Base-by-base conservation (phyloP, 2,329 filamentous ascomycete species). In the Clonostachys rhizophaga region DNA sequence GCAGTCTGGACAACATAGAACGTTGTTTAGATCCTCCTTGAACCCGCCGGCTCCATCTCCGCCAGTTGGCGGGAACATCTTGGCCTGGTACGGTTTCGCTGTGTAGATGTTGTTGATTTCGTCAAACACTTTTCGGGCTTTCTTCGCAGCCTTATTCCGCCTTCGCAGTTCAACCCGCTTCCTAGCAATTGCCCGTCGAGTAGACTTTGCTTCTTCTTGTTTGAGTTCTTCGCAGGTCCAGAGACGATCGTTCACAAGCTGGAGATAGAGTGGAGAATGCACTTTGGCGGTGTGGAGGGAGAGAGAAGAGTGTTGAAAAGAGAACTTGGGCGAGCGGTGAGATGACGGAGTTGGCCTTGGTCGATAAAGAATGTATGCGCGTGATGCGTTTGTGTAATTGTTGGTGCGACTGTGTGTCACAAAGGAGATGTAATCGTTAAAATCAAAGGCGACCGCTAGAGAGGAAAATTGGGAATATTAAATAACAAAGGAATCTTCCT, bases 1-100 rank as follows among this genome's bases (percentile, higher is more conserved):
- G 76, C 94, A 99, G 63, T 99, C 92, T 14, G 83, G 87, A 66
- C 94, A 99, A 54, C 90, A 85, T 52, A 97, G 70, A 55, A 86
- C 83, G 61, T 90, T 86, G 65, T 89, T 95, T 49, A 97, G 78
- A 56, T 97, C 94, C 65, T 96, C 86, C 60, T 83, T 82, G 76
- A 84, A 95, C 47, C 58, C 62, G 43, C 52, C 55, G 33, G 17
- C 24, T 40, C 54, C 60, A 47, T 64, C 62, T 41, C 58, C 62
- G 50, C 61, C 62, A 46, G 63, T 62, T 34, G 69, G 59, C 47
- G 65, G 61, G 51, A 78, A 63, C 72, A 78, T 78, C 54, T 74
- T 74, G 56, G 65, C 57, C 50, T 62, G 54, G 58, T 71, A 71
- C 34, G 64, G 57, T 55, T 64, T 69, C 44, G 68, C 53, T 42